These are phyloP conservation scores for Cotoneaster glaucophyllus DNA, from an alignment of 306 rosid species.

Conservation along the genomic window DNA sequence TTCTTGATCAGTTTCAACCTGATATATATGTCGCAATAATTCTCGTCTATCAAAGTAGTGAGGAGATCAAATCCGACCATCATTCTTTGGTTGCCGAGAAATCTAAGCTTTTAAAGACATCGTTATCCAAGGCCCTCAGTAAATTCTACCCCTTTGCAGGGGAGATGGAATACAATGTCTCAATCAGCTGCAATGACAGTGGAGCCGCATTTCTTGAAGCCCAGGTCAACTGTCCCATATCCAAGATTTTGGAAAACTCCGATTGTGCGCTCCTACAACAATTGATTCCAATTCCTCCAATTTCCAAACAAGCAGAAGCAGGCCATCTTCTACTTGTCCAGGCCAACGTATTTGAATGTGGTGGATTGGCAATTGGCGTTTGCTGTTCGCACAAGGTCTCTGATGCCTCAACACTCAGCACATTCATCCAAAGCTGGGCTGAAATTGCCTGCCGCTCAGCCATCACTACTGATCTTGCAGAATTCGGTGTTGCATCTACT, in stretches of 20 bases:
- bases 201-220: no score
- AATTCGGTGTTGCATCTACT: background rate
- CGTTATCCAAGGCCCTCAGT: slow-evolving; percentile 39
- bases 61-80: background rate
- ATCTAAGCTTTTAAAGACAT: slow-evolving; percentile 27
- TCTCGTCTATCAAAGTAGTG: background rate
- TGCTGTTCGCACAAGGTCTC: background rate
- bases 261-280: no score
- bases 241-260: no score
- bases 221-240: no score
- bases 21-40: background rate
- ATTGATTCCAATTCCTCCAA: no score
- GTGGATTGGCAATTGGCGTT: background rate
- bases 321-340: background rate
- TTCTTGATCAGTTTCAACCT: slow-evolving; percentile 12
- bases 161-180: slow-evolving; percentile 11
- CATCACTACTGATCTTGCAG: background rate
- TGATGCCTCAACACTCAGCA: background rate
- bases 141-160: background rate
- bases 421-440: background rate
- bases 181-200: no score
- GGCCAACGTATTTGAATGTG: background rate
- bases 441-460: background rate
- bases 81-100: background rate
- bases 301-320: no score